These are phyloP conservation scores for Scytalidium sp. DNA, from an alignment of 2,329 filamentous ascomycete species.

Conservation along the genomic window DNA sequence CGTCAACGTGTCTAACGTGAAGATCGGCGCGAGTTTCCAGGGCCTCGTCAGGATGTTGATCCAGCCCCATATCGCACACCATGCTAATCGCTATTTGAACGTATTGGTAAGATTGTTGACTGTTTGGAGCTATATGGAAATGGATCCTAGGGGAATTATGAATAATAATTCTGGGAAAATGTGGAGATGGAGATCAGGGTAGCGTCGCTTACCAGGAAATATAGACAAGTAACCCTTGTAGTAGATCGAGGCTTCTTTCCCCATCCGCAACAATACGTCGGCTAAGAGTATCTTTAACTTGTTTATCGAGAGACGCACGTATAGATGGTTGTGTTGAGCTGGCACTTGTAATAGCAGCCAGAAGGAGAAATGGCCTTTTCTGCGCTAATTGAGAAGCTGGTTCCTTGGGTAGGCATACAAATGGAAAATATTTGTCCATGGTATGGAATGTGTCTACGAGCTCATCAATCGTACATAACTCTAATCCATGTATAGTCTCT, in stretches of 20 bases:
- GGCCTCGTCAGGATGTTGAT: conserved; percentile 11
- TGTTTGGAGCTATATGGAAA: conserved; percentile 16
- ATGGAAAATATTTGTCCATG: not conserved
- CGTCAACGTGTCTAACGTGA: not conserved
- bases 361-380: not conserved
- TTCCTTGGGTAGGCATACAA: not conserved
- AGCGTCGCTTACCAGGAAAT: conserved; percentile 19
- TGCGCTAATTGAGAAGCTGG: not conserved
- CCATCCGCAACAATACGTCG: conserved; percentile 7
- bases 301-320: not conserved
- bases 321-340: not conserved
- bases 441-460: no score
- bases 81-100: conserved; percentile 19
- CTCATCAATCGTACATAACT: no score
- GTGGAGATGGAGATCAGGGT: not conserved
- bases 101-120: conserved; percentile 17
- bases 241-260: conserved; percentile 24
- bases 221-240: conserved; percentile 24
- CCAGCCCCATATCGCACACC: conserved; percentile 16
- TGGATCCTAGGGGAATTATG: conserved; percentile 8
- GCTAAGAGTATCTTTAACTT: not conserved
- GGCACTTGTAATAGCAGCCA: not conserved
- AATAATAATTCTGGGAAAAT: no score
- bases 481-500: no score
- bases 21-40: conserved; percentile 7